Base-by-base conservation (phyloP, 306 rosid genomes). In the Quercus glauca region DNA sequence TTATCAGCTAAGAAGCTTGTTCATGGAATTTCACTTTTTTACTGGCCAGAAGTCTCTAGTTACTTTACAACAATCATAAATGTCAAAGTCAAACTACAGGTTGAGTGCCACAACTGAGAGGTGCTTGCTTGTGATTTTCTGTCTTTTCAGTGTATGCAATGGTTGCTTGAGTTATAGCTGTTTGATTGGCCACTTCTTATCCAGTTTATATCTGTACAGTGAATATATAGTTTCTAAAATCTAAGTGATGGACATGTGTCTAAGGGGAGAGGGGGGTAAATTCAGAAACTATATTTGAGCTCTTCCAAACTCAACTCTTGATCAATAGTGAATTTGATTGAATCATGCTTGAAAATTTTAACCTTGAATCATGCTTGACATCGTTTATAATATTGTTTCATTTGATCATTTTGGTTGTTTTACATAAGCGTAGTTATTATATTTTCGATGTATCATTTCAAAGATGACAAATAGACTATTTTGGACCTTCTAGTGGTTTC, bases 1-100 rank as follows among this genome's bases (percentile, higher is more conserved):
- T 71, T 53, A 60, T 12, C 15, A 49, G 4, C 76, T 67, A 58
- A 71, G 65, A 43, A 69, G 78, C 67, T 71, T 75, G 68, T 37
- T 59, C 53, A 57, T 65, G 25, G 6, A 65, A 31, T 17, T 33
- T 18, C 4, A 31, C 6, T 26, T 13, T 25, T 63, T 28, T 5
- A 4, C 19, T 49, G 17, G 53, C 18, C 7, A 49, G 15, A 49
- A 45, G 7, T 35, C 35, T 13, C 19, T 5, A 72, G 6, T n/a
- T 26, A 3, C 21, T 51, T 5, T 73, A 43, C 63, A 49, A 23
- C 55, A 63, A 3, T 5, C 53, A 49, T 49, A 49, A 3, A 41
- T 63, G 10, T 49, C 0, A 17, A 31, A 29, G 25, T 65, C 33
- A 21, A 67, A 59, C 15, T 1, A 59, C 67, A 59, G 31, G 67